Base-by-base conservation (phyloP, 2,329 filamentous ascomycete species). In the Byssochlamys sp. region DNA sequence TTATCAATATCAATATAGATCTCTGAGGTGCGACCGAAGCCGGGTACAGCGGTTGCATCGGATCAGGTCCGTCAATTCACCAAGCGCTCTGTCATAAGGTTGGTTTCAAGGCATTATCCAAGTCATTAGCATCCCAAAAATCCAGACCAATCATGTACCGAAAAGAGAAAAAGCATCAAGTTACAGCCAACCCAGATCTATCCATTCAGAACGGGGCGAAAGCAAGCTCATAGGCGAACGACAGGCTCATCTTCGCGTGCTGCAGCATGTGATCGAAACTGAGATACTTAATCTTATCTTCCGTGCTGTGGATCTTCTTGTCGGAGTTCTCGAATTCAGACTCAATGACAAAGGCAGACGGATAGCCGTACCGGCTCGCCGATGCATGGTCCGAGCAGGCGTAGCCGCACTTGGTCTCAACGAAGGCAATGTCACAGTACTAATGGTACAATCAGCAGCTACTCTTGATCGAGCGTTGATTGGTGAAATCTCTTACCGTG, bases 261-360 rank as follows among this genome's bases (percentile, higher is more conserved):
- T 96, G 86, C 33, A 94, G 80, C 90, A 96, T 95, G 72, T 96
- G 91, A 70, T 91, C 85, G 70, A 95, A 95, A 65, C 85, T 85
- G 58, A 91, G 74, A 62, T 84, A 85, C 67, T 87, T 80, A 62
- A 91, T 83, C 66, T 82, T 83, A 68, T 91, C 89, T 59, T 86
- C 81, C 0, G 85, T 85, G 0, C 84, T 84, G 74, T 91, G 88
- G 61, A 91, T 91, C 70, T 85, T 83, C 65, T 84, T 83, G 72
- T 88, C 86, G 57, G 75, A 80, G 68, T 82, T 73, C 57, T 81
- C 78, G 63, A 86, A 83, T 19, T 79, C 74, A 26, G 81, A 79
- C 72, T 87, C 84, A 55, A 85, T 84, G 25, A 86, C 82, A 65
- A 86, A 85, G 1, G 83, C 81, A 0, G 84, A 82, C 0, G 84